Evolutionary conservation across 805 yeast species (phyloP), one percentile per base, ranked within the genome.

Genomic region (Nakazawaea pomicola): DNA sequence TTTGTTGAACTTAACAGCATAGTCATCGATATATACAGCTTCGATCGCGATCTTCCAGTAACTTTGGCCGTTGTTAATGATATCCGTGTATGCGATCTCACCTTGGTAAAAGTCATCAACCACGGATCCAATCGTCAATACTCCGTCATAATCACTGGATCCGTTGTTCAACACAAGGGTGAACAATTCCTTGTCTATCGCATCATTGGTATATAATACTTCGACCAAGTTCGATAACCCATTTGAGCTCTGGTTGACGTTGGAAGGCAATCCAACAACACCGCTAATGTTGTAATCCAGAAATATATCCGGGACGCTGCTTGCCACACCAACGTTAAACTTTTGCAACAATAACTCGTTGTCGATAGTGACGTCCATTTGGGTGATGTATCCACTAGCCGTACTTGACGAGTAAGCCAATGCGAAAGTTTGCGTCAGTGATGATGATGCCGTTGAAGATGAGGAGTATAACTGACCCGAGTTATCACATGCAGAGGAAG

Each of bases 201-300:
- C 54, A 18, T 57, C 58, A 3, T 58, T 54, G 18, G 51, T 43
- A 23, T 64, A 50, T 35, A 72, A 53, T 19, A 60, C 70, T 21
- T 66, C 56, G 12, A 74, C 62, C 33, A 72, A 56, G 50, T 75
- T 71, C 32, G 59, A 57, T 36, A 58, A 47, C 5, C 59, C 54
- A 12, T 58, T 55, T 3, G 55, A 47, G 1, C 64, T 45, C 7
- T 67, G 52, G 36, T 67, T 67, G 29, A 59, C 55, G 10, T 14
- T n/a, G 3, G 78, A 65, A 4, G 84, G 75, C 20, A 80, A 62
- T 2, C 86, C 86, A 40, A 80, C 52, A 15, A 80, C 70, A 14
- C 87, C 87, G 46, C 76, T 73, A 29, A 78, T 70, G 12, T 70
- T 64, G 54, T 74, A 79, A 14, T 62, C 61, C 3, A 60, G 61